Percentiles rank a stretch among this genome's conserved stretches.
Conservation (phyloP, 179 eudicot genomes). For the Carnegiea gigantea region DNA sequence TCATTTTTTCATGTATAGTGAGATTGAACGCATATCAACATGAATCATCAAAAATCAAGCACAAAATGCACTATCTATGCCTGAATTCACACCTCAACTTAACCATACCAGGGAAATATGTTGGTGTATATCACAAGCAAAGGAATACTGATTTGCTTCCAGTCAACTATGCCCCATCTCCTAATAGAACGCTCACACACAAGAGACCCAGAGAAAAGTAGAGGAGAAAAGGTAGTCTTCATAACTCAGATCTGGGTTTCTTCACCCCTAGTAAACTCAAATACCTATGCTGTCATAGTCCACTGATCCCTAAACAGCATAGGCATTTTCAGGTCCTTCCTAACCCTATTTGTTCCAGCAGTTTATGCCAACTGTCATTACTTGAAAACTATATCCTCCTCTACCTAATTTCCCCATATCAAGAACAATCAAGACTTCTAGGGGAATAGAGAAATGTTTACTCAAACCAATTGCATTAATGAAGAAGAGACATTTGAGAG, state of each 20-base stretch:
- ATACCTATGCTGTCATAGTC: not conserved
- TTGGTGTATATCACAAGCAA: not conserved
- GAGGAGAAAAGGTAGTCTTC: not conserved
- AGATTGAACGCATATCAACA: not conserved
- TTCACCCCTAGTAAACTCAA: not conserved
- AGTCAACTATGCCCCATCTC: not conserved
- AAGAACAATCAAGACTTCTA: not conserved
- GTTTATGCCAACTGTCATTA: not conserved
- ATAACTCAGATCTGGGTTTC: not conserved
- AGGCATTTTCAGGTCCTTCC: not conserved
- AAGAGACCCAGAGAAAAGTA: not conserved
- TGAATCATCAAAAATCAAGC: not conserved
- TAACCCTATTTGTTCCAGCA: not conserved
- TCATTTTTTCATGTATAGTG: not conserved
- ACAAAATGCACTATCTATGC: not conserved
- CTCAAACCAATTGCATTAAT: slow-evolving; percentile 3
- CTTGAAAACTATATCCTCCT: not conserved
- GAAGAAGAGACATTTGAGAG: not conserved
- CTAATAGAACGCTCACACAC: not conserved
- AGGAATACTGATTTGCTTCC: not conserved
- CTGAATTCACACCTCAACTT: not conserved
- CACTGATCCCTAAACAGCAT: not conserved
- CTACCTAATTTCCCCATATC: not conserved
- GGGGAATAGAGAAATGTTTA: not conserved
- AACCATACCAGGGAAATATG: not conserved